phyloP scores from a whole-genome alignment of 371 early-diverging fungal species.

The Mortierella sp. region DNA sequence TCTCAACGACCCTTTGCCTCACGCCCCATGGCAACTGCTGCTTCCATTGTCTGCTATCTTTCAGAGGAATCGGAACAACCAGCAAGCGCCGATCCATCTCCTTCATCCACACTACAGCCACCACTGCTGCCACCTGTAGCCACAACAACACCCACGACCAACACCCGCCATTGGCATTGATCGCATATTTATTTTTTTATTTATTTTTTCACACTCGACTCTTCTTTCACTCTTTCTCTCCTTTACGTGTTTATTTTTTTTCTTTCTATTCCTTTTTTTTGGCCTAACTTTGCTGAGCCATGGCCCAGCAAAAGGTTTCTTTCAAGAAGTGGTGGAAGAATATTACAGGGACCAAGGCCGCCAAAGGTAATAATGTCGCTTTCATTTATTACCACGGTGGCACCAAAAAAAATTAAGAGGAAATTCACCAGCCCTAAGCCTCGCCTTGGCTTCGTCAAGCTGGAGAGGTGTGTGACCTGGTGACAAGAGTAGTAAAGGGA shows the following conservation, averaged over 20 bases:
- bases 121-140: neutral
- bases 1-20: slow-evolving; percentile 11
- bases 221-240: slow-evolving; percentile 1
- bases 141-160: neutral
- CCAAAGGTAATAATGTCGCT: slow-evolving; percentile 33
- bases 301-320: slow-evolving; percentile 56
- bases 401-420: neutral
- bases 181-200: slow-evolving; percentile 9
- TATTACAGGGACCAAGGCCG: slow-evolving; percentile 54
- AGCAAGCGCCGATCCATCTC: neutral
- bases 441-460: neutral
- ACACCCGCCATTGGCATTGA: slow-evolving; percentile 3
- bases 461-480: neutral
- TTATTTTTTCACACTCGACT: neutral
- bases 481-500: neutral
- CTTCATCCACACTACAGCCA: slow-evolving; percentile 8
- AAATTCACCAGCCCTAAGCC: neutral
- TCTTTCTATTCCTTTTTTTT: too few species aligned
- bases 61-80: slow-evolving; percentile 26
- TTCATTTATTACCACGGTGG: slow-evolving; percentile 1
- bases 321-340: slow-evolving; percentile 60
- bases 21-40: slow-evolving; percentile 17
- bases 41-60: slow-evolving; percentile 28
- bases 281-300: slow-evolving; percentile 27
- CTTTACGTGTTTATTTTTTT: neutral